Percentiles rank a stretch among this genome's conserved stretches.
phyloP scores from a whole-genome alignment of 352 stramenopile genomes.

The Lagenidium giganteum region DNA sequence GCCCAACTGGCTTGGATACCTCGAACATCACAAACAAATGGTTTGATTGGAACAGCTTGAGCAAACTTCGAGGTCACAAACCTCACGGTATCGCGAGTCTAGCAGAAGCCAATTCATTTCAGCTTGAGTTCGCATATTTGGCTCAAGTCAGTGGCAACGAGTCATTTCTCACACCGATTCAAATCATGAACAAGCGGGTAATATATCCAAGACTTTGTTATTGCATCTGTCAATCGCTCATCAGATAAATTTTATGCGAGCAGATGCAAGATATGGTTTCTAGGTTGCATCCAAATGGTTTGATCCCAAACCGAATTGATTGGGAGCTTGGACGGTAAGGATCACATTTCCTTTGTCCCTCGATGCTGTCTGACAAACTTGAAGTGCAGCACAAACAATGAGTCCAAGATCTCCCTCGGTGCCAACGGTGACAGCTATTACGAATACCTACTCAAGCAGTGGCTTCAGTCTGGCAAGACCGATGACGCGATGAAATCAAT shows the following conservation, averaged over 20 bases:
- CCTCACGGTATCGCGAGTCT: too few relatives aligned
- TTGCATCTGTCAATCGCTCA: too few relatives aligned
- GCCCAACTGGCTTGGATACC: too few relatives aligned
- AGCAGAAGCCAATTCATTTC: constrained; percentile 47
- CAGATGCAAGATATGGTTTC: constrained; percentile 28
- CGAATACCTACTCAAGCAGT: constrained; percentile 71
- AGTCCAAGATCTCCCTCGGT: constrained; percentile 34
- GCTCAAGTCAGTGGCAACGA: constrained; percentile 25
- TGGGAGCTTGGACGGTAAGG: too few relatives aligned
- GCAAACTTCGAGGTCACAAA: too few relatives aligned
- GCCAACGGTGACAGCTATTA: constrained; percentile 61
- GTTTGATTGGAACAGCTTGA: too few relatives aligned
- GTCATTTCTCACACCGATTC: constrained; percentile 27
- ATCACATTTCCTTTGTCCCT: too few relatives aligned
- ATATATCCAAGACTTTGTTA: too few relatives aligned
- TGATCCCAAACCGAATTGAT: constrained; percentile 40
- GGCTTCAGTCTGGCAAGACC: constrained; percentile 38
- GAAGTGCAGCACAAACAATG: too few relatives aligned
- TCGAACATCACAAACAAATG: too few relatives aligned
- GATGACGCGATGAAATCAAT: constrained; percentile 27
- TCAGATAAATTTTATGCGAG: background rate
- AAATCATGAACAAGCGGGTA: constrained; percentile 37
- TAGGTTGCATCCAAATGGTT: constrained; percentile 25
- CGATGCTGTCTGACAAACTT: too few relatives aligned
- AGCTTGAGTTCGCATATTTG: constrained; percentile 65